Conservation (phyloP, 768 basidiomycete species). For the Lenzites betulinus region DNA sequence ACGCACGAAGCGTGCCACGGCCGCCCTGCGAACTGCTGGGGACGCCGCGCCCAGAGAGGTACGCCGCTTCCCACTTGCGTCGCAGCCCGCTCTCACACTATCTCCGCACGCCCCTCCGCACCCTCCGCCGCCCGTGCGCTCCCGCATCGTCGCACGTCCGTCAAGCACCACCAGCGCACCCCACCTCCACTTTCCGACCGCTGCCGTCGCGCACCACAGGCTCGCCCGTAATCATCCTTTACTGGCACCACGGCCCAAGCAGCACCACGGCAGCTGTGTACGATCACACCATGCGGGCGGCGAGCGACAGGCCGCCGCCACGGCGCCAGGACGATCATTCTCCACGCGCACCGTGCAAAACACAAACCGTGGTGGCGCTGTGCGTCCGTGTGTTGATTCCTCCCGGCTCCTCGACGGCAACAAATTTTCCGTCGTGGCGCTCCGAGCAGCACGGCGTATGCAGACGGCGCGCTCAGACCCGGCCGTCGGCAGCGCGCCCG, state of each 20-base stretch:
- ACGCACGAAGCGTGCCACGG: background rate
- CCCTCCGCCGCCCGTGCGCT: no score
- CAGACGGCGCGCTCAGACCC: background rate
- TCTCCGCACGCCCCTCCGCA: conserved; percentile 8
- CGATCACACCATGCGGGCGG: no score
- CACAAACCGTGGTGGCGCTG: no score
- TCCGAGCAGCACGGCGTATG: background rate
- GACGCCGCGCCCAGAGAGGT: background rate
- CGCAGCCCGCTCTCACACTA: conserved; percentile 1
- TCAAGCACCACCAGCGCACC: background rate
- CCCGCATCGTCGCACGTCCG: background rate
- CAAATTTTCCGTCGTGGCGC: background rate
- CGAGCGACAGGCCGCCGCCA: no score
- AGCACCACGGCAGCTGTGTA: no score
- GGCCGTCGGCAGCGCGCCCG: background rate
- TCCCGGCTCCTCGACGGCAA: background rate
- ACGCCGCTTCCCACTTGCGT: background rate
- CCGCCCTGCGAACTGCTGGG: background rate
- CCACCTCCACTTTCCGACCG: no score
- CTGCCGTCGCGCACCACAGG: no score
- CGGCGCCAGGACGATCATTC: no score
- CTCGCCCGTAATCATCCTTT: no score
- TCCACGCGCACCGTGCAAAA: no score
- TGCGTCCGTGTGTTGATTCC: no score
- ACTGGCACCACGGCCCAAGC: no score